Conservation (phyloP, 2,329 filamentous ascomycete genomes). For the Colletotrichum abscissum region DNA sequence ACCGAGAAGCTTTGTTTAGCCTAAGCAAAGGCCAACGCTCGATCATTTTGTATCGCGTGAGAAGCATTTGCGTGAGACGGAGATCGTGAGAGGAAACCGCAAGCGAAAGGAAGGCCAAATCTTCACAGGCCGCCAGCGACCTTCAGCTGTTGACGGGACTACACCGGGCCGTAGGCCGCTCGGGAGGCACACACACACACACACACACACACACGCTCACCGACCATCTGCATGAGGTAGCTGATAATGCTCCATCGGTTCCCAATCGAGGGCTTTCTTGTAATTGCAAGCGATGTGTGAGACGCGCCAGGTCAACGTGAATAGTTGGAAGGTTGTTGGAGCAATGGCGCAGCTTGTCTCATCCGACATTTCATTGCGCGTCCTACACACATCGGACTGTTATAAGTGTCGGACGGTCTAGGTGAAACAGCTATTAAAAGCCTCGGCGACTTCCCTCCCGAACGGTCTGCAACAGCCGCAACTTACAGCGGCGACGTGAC, state of each 20-base stretch:
- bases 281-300: neutral
- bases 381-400: constrained; percentile 10
- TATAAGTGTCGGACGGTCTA: constrained; percentile 16
- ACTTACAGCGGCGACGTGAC: constrained; percentile 16
- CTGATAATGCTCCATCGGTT: neutral
- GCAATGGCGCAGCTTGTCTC: constrained; percentile 27
- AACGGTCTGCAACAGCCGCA: constrained; percentile 22
- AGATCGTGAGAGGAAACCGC: neutral
- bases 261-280: neutral
- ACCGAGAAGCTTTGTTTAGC: neutral
- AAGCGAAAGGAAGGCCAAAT: neutral
- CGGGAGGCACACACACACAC: neutral
- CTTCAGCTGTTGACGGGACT: neutral
- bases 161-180: constrained; percentile 1
- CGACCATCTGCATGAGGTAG: neutral
- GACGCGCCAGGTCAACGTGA: neutral
- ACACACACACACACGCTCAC: neutral
- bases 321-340: constrained; percentile 7
- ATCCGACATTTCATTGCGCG: constrained; percentile 21
- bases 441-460: constrained; percentile 24
- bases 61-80: neutral
- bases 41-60: neutral
- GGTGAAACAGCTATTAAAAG: constrained; percentile 35
- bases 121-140: neutral
- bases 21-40: neutral